Evolutionary conservation across 2,329 filamentous ascomycete species (phyloP).

Genomic region (Colletotrichum siamense): DNA sequence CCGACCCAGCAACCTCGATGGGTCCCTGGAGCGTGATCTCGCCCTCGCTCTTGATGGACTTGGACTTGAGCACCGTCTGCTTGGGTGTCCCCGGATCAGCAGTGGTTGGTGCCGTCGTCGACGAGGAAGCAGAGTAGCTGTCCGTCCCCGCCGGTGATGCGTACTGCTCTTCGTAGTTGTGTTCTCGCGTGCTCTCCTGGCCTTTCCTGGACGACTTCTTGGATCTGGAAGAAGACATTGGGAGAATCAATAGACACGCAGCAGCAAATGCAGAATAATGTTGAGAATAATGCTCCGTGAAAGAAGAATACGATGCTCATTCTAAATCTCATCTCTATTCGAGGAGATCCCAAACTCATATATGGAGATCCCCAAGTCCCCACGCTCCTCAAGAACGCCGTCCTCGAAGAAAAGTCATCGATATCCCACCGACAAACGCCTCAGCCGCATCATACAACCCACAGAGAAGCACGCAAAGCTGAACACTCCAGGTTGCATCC

Average conservation of each 20-base stretch:
- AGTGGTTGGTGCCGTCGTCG: slow-evolving; percentile 20
- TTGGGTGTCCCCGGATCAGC: slow-evolving; percentile 13
- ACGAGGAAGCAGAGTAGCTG: slow-evolving; percentile 28
- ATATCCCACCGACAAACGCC: not conserved
- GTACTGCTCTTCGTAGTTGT: slow-evolving; percentile 8
- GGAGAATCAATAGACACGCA: not conserved
- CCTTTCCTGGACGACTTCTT: slow-evolving; percentile 1
- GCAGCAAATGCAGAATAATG: not conserved
- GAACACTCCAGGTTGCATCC: not conserved
- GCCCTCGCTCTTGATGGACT: slow-evolving; percentile 47
- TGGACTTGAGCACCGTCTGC: slow-evolving; percentile 34
- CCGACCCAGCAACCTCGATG: slow-evolving; percentile 51
- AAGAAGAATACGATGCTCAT: not conserved
- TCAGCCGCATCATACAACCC: not conserved
- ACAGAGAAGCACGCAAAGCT: not conserved
- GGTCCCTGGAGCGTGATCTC: slow-evolving; percentile 47
- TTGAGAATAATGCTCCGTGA: not conserved
- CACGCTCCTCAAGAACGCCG: not conserved
- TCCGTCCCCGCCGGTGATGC: slow-evolving; percentile 10
- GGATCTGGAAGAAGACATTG: slow-evolving; percentile 4
- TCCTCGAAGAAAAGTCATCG: not conserved
- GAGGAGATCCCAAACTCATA: not conserved
- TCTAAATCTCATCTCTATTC: not conserved
- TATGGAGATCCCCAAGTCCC: not conserved
- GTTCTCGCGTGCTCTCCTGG: slow-evolving; percentile 9